A percentile compares a stretch with the other conserved stretches of the same genome.
Evolutionary conservation across 345 rosid genomes (phyloP).

Genomic region (Rubroshorea leprosula): DNA sequence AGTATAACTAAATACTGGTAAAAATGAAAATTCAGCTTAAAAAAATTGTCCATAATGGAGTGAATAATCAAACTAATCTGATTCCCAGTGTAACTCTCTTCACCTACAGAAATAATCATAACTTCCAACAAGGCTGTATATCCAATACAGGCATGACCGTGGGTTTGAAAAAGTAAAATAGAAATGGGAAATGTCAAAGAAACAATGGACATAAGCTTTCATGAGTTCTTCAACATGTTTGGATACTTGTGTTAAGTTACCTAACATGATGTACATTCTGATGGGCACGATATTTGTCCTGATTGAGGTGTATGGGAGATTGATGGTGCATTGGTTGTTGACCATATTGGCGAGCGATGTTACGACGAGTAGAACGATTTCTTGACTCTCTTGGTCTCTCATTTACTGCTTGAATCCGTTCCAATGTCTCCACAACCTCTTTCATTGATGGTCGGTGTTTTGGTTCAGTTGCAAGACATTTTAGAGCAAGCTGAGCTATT

Average conservation of each 20-base stretch:
- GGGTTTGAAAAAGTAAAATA: too few relatives aligned
- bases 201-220: too few relatives aligned
- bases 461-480: slow-evolving; percentile 64
- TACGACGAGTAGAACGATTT: slow-evolving; percentile 27
- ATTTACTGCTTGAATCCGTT: slow-evolving; percentile 43
- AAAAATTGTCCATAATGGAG: too few relatives aligned
- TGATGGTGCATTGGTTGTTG: slow-evolving; percentile 41
- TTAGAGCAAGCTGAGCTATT: slow-evolving; percentile 66
- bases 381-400: slow-evolving; percentile 52
- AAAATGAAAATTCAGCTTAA: too few relatives aligned
- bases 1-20: too few relatives aligned
- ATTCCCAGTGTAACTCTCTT: too few relatives aligned
- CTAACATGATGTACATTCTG: slow-evolving; percentile 21
- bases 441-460: slow-evolving; percentile 80
- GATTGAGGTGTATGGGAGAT: slow-evolving; percentile 47
- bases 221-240: too few relatives aligned
- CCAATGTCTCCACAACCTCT: slow-evolving; percentile 68
- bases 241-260: slow-evolving; percentile 15
- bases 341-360: slow-evolving; percentile 21
- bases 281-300: slow-evolving; percentile 22
- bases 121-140: too few relatives aligned
- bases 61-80: too few relatives aligned
- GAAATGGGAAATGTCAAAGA: too few relatives aligned
- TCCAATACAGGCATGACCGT: too few relatives aligned
- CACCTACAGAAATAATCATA: too few relatives aligned